These are phyloP conservation scores for Eucalyptus camaldulensis DNA, from an alignment of 345 rosid species.

Conservation along the genomic window DNA sequence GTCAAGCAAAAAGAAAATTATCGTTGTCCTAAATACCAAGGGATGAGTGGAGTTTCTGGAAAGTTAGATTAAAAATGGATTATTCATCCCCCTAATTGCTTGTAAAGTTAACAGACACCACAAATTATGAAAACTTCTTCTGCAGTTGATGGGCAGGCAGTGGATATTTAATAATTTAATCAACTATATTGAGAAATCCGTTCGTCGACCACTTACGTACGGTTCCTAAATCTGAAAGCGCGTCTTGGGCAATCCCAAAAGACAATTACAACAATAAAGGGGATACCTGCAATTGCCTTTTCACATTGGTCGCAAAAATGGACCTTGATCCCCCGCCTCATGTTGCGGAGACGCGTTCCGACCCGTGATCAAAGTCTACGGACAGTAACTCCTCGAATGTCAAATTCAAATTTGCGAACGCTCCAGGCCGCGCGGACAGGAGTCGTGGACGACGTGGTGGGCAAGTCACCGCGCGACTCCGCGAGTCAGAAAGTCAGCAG, in stretches of 20 bases:
- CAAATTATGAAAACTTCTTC: not conserved
- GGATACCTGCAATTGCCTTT: not conserved
- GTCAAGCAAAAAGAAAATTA: not conserved
- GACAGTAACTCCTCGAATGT: not conserved
- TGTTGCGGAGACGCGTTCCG: not conserved
- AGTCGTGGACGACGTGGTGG: not conserved
- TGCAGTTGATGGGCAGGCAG: not conserved
- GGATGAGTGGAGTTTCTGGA: not conserved
- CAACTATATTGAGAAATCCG: not conserved
- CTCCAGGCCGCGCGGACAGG: not conserved
- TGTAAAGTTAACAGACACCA: not conserved
- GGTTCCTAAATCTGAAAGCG: not conserved
- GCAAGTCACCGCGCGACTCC: not conserved
- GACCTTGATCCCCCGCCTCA: not conserved
- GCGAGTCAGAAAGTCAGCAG: not conserved
- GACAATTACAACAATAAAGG: not conserved
- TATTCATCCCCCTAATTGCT: not conserved
- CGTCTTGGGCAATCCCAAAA: not conserved
- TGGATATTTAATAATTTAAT: not conserved
- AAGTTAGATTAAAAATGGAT: not conserved
- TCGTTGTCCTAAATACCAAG: not conserved
- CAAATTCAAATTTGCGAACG: not conserved
- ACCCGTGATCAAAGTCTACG: not conserved
- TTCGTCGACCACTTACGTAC: not conserved
- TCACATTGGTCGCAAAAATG: not conserved